Evolutionary conservation across 768 basidiomycete species (phyloP).

Genomic region (Calocybe indica): DNA sequence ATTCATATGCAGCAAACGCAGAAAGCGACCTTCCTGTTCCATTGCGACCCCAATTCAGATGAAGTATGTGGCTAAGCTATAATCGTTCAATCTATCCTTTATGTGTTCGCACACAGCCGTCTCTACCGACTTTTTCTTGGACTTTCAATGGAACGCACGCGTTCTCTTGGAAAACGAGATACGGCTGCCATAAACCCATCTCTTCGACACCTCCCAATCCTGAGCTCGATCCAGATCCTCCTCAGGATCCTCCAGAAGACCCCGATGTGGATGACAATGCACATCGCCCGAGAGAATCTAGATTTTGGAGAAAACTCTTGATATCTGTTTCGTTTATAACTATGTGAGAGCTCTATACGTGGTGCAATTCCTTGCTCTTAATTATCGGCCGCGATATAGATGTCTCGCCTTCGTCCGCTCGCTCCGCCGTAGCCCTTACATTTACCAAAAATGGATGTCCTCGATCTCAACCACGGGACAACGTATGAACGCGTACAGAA

Average conservation of each 20-base stretch:
- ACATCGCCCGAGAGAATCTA: no score
- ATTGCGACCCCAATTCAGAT: conserved; percentile 17
- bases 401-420: no score
- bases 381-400: no score
- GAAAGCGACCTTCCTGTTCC: conserved; percentile 23
- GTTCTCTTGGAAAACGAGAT: conserved; percentile 17
- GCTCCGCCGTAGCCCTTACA: no score
- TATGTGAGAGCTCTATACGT: no score
- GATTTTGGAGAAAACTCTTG: no score
- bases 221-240: conserved; percentile 10
- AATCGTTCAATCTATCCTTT: neutral
- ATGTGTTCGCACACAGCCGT: neutral
- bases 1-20: conserved; percentile 19
- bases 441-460: no score
- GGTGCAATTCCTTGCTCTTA: no score
- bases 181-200: conserved; percentile 16
- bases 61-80: conserved; percentile 9
- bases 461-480: no score
- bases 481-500: no score
- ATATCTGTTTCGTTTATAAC: no score
- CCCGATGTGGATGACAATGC: conserved; percentile 5
- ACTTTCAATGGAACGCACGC: conserved; percentile 20
- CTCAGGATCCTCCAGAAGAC: conserved; percentile 12
- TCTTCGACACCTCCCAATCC: neutral
- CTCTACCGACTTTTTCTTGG: conserved; percentile 13